Evolutionary conservation across 2,329 filamentous ascomycete species (phyloP), one percentile per base, ranked within the genome.

Genomic region (Cordyceps javanica): DNA sequence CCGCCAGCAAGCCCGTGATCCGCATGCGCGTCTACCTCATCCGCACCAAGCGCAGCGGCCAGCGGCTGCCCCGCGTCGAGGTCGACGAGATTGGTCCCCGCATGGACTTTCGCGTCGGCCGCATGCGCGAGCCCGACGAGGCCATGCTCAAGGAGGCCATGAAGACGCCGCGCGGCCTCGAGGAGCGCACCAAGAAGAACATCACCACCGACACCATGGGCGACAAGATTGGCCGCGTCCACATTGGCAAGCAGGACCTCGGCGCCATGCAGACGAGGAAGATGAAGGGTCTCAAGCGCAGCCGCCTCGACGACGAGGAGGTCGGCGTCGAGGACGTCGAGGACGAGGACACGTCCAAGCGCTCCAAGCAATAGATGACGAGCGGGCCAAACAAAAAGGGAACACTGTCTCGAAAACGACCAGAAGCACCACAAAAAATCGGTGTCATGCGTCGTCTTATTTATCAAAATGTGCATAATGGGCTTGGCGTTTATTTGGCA

Each of bases 231-330:
- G 94, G 93, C 62, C 87, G 91, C 65, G 89, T 99, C 62, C 94
- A 99, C 72, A 75, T 96, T 60, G 91, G 89, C 68, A 91, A 88
- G 77, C 91, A 97, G 75, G 91, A 99, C 75, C 81, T 99, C 59
- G 81, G 79, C 69, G 83, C 88, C 66, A 74, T 99, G 73, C 94
- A 99, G 79, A 95, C 92, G 55, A 87, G 94, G 69, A 99, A 99
- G 85, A 97, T 99, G 92, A 99, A 99, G 85, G 94, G 92, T 64
- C 74, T 99, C 64, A 99, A 97, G 83, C 82, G 94, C 63, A 85
- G 82, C 62, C 83, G 90, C 56, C 86, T 86, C 61, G 83, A 81
- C 53, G 78, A 75, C 26, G 76, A 76, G 59, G 72, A 80, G 53
- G 78, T 74, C 59, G 77, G 76, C 64, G 75, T 78, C 58, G 72